phyloP scores from a whole-genome alignment of 257 asterid species.

The Pogostemon cablin region DNA sequence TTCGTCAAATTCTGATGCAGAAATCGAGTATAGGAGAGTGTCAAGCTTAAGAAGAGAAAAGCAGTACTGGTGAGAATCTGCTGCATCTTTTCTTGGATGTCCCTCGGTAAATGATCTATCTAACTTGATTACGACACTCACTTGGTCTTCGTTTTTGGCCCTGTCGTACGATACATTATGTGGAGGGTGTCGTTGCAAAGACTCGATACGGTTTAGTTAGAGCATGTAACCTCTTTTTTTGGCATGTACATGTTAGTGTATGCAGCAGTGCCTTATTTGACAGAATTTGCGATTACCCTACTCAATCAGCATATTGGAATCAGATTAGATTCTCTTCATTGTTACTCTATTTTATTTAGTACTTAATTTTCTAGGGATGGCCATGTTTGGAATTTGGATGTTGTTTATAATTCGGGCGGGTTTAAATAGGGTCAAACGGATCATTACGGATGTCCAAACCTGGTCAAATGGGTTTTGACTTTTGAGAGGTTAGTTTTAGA shows the following conservation, averaged over 20 bases:
- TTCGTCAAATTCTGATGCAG: conserved; percentile 88
- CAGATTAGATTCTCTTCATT: conserved; percentile 25
- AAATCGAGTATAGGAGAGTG: conserved; percentile 86
- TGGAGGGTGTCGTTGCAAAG: conserved; percentile 1
- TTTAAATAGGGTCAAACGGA: background rate
- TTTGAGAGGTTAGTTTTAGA: too few species aligned
- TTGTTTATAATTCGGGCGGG: background rate
- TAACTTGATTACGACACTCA: conserved; percentile 35
- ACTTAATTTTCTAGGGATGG: background rate
- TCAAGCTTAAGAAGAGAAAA: conserved; percentile 83
- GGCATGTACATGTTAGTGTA: conserved; percentile 33
- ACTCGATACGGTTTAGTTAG: conserved; percentile 17
- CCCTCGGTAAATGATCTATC: conserved; percentile 36
- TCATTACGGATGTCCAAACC: background rate
- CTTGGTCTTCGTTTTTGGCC: conserved; percentile 20
- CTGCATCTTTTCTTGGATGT: conserved; percentile 32
- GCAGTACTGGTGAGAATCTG: conserved; percentile 38
- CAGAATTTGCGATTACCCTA: conserved; percentile 14
- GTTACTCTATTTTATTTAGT: conserved; percentile 1
- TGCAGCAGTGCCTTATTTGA: conserved; percentile 12
- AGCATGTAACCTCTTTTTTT: conserved; percentile 14
- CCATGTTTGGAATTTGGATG: background rate
- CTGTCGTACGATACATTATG: conserved; percentile 1
- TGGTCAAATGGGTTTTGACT: background rate
- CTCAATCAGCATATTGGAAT: conserved; percentile 10